Percentiles rank a stretch among this genome's conserved stretches.
Conservation (phyloP, 495 filamentous ascomycete genomes). For the Aspergillus heteromorphus region DNA sequence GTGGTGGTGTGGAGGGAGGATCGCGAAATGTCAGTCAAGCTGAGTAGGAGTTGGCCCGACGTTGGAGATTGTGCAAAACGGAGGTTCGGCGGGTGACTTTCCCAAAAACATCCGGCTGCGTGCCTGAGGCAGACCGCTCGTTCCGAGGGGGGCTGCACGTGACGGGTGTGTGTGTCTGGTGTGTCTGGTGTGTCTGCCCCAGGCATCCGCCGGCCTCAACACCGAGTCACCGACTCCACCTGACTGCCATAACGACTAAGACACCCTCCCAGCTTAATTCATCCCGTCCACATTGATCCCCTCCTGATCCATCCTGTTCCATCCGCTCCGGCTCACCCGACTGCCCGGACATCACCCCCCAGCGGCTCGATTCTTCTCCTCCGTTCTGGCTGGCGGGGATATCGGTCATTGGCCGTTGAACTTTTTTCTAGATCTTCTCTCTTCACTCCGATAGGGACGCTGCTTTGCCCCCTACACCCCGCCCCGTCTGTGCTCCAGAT, state of each 20-base stretch:
- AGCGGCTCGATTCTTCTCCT: neutral
- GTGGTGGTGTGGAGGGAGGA: slow-evolving; percentile 23
- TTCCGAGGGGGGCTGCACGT: slow-evolving; percentile 12
- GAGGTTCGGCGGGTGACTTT: slow-evolving; percentile 30
- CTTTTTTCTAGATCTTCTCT: neutral
- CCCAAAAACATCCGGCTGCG: slow-evolving; percentile 27
- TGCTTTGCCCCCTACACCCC: slow-evolving; percentile 21
- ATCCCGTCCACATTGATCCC: slow-evolving; percentile 4
- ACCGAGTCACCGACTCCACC: slow-evolving; percentile 20
- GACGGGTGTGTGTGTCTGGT: neutral
- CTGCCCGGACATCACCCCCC: neutral
- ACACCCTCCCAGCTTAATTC: slow-evolving; percentile 7
- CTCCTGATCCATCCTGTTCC: slow-evolving; percentile 1
- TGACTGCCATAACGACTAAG: slow-evolving; percentile 14
- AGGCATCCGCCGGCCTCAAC: slow-evolving; percentile 3
- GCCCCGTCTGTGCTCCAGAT: slow-evolving; percentile 34
- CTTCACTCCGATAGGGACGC: slow-evolving; percentile 16
- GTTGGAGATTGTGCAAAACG: slow-evolving; percentile 48
- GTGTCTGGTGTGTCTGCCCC: too few species aligned
- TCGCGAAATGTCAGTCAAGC: slow-evolving; percentile 29
- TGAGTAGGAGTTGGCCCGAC: slow-evolving; percentile 41
- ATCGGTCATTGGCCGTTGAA: slow-evolving; percentile 2
- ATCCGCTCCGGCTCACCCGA: neutral
- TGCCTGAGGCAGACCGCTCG: slow-evolving; percentile 17
- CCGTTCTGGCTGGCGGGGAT: neutral